Percentiles rank a stretch among this genome's conserved stretches.
Conservation (phyloP, 768 basidiomycete species). For the Sistotremastrum niveocremeum region DNA sequence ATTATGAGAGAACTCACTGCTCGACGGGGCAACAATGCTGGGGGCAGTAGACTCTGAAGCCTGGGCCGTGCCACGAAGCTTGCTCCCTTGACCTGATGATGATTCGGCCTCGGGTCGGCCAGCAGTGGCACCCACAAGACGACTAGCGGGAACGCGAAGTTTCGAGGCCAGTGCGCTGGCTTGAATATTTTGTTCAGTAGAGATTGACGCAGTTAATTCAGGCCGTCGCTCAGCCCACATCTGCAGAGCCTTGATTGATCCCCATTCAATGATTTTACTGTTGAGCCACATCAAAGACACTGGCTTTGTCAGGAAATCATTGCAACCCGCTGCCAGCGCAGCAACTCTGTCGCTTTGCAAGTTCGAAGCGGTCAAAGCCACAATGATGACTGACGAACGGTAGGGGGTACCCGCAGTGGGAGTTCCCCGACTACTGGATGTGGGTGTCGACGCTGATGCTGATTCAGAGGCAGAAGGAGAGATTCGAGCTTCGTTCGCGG, state of each 20-base stretch:
- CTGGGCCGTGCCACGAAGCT: too few species aligned
- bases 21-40: too few species aligned
- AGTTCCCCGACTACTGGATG: slow-evolving; percentile 27
- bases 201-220: slow-evolving; percentile 35
- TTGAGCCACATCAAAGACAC: slow-evolving; percentile 92
- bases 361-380: slow-evolving; percentile 95
- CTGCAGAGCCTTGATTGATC: slow-evolving; percentile 86
- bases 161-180: slow-evolving; percentile 33
- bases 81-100: too few species aligned
- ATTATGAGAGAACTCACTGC: too few species aligned
- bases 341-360: slow-evolving; percentile 91
- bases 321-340: slow-evolving; percentile 96
- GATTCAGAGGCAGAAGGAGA: slow-evolving; percentile 21
- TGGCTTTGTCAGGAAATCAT: slow-evolving; percentile 96
- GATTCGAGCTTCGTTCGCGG: slow-evolving; percentile 34
- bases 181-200: slow-evolving; percentile 32
- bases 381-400: slow-evolving; percentile 92
- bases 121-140: slow-evolving; percentile 4
- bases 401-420: slow-evolving; percentile 43
- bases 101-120: too few species aligned
- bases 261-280: slow-evolving; percentile 99
- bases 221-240: slow-evolving; percentile 83
- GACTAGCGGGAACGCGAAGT: slow-evolving; percentile 35
- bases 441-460: slow-evolving; percentile 36
- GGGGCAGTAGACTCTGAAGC: too few species aligned